Base-by-base conservation (phyloP, 495 filamentous ascomycete species). In the Penicillium fimorum region DNA sequence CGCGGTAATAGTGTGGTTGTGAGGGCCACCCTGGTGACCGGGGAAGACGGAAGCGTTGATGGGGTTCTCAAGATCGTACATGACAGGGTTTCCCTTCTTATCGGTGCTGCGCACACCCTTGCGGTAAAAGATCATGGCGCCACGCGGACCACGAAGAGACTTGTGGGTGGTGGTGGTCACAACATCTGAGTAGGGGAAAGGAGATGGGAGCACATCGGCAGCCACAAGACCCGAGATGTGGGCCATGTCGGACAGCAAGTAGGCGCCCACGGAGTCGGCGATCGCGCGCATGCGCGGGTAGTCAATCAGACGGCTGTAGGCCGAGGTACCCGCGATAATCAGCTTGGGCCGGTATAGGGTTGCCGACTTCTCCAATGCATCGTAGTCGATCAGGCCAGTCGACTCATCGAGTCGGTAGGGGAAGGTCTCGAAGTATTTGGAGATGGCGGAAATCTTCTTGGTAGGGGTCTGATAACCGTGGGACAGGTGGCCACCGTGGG, bases 121-220 rank as follows among this genome's bases (percentile, higher is more conserved):
- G 57, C 94, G 88, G 83, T 85, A 97, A 82, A 98, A 98, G 73
- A 98, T 98, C 86, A 98, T 91, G 53, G 94, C 94, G 42, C 94
- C 94, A 41, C 94, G 86, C 18, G 94, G 94, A 12, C 94, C 94
- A 59, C 94, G 90, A 22, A 98, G 81, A 37, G 90, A 96, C 77
- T 98, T 98, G 82, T 98, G 94, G 41, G 88, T 95, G 41, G 94
- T 98, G n/a, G 94, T 98, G 38, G 94, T 97, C 55, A 98, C 95
- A 46, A 98, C 85, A 67, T 98, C 94, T 43, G 90, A 88, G 75
- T 91, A 83, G 41, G 75, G 75, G 71, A 98, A 98, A n/a, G 94
- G 94, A 41, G 86, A 87, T 12, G 89, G 89, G 54, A 96, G 82
- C 32, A 96, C 95, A 61, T 87, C 88, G 44, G 90, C 95, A 13